Base-by-base conservation (phyloP, 305 asterid genomes). In the Fraxinus albicans region DNA sequence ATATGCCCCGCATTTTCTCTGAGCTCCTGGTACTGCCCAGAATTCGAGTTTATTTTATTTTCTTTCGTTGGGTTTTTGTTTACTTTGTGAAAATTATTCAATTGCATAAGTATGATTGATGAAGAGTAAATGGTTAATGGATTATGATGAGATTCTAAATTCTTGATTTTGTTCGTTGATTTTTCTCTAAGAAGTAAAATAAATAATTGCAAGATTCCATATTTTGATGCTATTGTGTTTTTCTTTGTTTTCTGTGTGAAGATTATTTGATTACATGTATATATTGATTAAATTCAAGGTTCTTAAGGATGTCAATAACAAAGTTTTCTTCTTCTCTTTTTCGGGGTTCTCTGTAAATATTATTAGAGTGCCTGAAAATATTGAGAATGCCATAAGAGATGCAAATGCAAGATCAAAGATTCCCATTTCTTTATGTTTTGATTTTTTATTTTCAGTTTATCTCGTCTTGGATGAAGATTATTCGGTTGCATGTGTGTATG, bases 1-100 rank as follows among this genome's bases (percentile, higher is more conserved):
- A 90, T 85, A 76, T 94, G 80, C 99, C 97, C 33, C 94, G 99
- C 31, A 78, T 94, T 78, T 90, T 91, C 81, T 89, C 99, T 12
- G 99, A 94, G 85, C 90, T 95, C 72, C 75, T 91, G 95, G 99
- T 95, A 90, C 8, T 8, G 19, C 25, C 58, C 19, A 25, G 7
- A 23, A 25, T 25, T 35, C 3, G 12, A 12, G 47, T 17, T 53
- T 72, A 0, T 9, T 31, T 12, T 72, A 6, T 31, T 12, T 17
- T 34, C 3, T 17, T 6, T 55, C 23, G 13, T 8, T 29, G 15
- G 42, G 6, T 2, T 67, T 19, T 67, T 23, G 4, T 65, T 77
- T 77, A 33, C 8, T 33, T 53, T 42, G 19, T 19, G 36, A 9
- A 23, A 0, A 9, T 13, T 27, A 23, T 2, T 27, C 17, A 0